Base-by-base conservation (phyloP, 169 alveolate species). In the Plasmodium falciparum region DNA sequence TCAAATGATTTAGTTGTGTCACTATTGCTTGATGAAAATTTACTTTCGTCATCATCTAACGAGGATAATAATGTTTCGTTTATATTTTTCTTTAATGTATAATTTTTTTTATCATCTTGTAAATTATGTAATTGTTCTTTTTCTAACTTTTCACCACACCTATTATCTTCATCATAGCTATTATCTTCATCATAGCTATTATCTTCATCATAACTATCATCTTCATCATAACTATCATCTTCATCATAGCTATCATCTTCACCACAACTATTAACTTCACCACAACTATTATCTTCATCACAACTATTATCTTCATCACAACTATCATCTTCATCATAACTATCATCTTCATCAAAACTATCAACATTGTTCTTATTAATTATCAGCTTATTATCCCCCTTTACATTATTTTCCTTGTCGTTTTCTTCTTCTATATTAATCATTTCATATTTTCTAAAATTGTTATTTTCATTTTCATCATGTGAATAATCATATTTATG, bases 341-440 rank as follows among this genome's bases (percentile, higher is more conserved):
- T 52, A 11, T 43, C 65, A 20, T 74, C 74, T 74, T 56, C 88
- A 17, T 56, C 88, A 20, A 20, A 61, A 1, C 47, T 63, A 1
- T 61, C 58, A 7, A 39, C 67, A 12, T 61, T 22, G 9, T 12
- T 61, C n/a, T 39, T 45, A 7, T 20, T 66, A 0, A 45, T 49
- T 0, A 61, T 39, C 22, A 17, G 43, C 39, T 62, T 17, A 8
- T 20, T 33, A 15, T 45, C 73, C 15, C 5, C 52, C 24, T 39
- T 39, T 22, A 58, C 63, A 4, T n/a, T 29, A 2, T n/a, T 24
- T 52, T 52, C 5, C 7, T 73, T 54, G 5, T 0, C 67, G 63
- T 59, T 47, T 5, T 61, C 73, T 8, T 24, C 58, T 61, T 54
- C 88, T 2, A 33, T 47, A 3, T 62, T 73, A 8, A 15, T n/a